Conservation (phyloP, 129 eudicot species). For the Saposhnikovia divaricata region DNA sequence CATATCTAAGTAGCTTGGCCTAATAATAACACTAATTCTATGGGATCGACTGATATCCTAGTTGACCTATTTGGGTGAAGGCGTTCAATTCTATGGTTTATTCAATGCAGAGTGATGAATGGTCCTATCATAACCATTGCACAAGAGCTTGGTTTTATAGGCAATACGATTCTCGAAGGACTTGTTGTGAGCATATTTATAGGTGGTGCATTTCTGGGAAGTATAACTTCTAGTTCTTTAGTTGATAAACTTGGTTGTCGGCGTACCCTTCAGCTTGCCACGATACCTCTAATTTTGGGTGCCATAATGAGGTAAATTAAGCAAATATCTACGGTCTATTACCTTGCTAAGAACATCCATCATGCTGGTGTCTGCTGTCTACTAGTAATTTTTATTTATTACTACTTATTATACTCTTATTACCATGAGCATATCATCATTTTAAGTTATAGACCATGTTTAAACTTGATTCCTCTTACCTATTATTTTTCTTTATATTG, state of each 20-base stretch:
- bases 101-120: conserved; percentile 68
- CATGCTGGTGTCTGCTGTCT: neutral
- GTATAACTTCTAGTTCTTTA: conserved; percentile 54
- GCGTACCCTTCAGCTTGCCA: conserved; percentile 68
- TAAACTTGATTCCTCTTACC: neutral
- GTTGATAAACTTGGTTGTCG: conserved; percentile 75
- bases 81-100: neutral
- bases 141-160: conserved; percentile 78
- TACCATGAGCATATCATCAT: neutral
- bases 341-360: neutral
- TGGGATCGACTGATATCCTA: neutral
- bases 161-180: conserved; percentile 77
- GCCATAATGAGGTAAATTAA: conserved; percentile 56
- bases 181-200: conserved; percentile 88
- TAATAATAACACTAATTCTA: neutral
- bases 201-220: conserved; percentile 91
- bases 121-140: conserved; percentile 77
- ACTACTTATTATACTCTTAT: neutral
- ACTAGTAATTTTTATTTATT: neutral
- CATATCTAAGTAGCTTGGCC: no score
- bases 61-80: neutral
- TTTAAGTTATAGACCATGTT: neutral
- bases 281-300: conserved; percentile 72
- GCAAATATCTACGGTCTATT: neutral
- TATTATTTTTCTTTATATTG: neutral